Evolutionary conservation across 441 rosid species (phyloP).

Genomic region (Syzygium syzygioides): DNA sequence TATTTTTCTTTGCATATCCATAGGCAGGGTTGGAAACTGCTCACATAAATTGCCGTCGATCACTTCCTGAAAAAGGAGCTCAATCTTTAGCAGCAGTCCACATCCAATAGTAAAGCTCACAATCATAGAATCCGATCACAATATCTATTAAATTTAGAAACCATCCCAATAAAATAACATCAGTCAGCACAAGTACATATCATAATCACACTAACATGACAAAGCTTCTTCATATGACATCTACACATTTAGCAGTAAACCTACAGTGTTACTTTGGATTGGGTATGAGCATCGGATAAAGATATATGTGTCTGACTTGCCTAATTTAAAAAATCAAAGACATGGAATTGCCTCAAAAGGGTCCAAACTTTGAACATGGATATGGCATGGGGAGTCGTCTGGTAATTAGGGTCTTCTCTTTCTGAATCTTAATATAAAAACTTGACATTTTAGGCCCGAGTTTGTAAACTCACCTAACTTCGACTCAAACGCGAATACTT

Average conservation of each 20-base stretch:
- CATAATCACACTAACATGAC: background rate
- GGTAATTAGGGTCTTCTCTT: background rate
- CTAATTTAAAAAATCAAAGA: background rate
- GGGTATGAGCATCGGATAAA: background rate
- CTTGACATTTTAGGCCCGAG: background rate
- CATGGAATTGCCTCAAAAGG: background rate
- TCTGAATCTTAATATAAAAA: background rate
- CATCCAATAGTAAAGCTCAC: background rate
- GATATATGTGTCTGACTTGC: background rate
- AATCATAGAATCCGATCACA: background rate
- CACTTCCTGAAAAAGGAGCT: constrained; percentile 63
- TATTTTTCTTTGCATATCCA: constrained; percentile 84
- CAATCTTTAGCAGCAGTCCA: background rate
- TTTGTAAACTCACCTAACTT: background rate
- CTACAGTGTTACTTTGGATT: background rate
- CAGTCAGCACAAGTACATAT: background rate
- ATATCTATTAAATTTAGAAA: background rate
- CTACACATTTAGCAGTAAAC: background rate
- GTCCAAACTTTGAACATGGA: background rate
- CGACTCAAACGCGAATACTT: background rate
- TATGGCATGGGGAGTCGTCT: background rate
- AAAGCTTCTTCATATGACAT: background rate
- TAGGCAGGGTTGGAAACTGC: constrained; percentile 87
- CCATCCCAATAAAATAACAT: background rate
- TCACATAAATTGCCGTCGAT: constrained; percentile 96